phyloP scores from a whole-genome alignment of 257 asterid species.

The Gentiana straminea region DNA sequence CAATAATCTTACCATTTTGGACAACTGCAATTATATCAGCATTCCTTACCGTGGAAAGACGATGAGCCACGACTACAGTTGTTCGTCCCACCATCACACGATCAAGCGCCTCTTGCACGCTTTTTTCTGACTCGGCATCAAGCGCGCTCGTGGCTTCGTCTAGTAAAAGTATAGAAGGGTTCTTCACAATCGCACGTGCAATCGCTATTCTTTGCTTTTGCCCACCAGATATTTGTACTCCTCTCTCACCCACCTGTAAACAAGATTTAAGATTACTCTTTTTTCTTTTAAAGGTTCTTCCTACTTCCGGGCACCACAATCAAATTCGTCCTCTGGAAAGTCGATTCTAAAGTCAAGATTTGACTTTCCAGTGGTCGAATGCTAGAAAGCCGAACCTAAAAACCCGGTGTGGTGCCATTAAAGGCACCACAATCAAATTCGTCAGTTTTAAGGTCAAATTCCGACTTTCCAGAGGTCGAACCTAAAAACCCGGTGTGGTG shows the following conservation, averaged over 20 bases:
- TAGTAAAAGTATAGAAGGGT: constrained; percentile 73
- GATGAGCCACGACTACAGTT: constrained; percentile 82
- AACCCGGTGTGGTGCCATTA: no score
- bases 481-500: no score
- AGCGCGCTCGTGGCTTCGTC: constrained; percentile 99
- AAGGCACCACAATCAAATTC: no score
- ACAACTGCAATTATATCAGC: constrained; percentile 86
- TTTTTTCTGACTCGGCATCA: constrained; percentile 90
- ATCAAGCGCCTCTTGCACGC: constrained; percentile 97
- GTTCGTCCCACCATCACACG: constrained; percentile 95
- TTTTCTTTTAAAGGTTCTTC: no score
- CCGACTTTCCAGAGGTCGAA: no score
- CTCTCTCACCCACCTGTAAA: constrained; percentile 95
- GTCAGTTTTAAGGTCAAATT: no score
- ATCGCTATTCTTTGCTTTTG: constrained; percentile 93
- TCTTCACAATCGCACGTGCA: constrained; percentile 84
- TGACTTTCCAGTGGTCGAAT: no score
- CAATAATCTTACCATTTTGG: constrained; percentile 66
- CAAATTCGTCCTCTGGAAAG: no score
- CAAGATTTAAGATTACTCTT: no score
- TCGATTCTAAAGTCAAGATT: no score
- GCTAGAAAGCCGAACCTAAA: no score
- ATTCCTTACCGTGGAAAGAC: constrained; percentile 80
- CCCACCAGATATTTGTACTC: constrained; percentile 95
- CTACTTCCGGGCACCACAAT: no score